Evolutionary conservation across 2,329 filamentous ascomycete species (phyloP).

Genomic region (Trichoderma sp.): DNA sequence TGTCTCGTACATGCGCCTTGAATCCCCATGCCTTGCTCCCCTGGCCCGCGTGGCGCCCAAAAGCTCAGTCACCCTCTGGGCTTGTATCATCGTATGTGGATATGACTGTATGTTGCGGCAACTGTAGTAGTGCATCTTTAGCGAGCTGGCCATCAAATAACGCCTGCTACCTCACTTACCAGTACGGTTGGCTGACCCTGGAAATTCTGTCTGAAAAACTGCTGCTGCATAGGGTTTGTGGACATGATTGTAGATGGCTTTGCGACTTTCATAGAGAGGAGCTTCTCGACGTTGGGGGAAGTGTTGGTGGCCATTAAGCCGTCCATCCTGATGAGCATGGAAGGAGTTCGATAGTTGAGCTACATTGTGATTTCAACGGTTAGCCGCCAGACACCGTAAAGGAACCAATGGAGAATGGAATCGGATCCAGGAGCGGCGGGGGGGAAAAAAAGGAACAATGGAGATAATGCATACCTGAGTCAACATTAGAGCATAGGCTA

Average conservation of each 20-base stretch:
- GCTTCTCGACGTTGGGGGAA: slow-evolving; percentile 47
- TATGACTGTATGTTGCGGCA: slow-evolving; percentile 26
- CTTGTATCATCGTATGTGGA: slow-evolving; percentile 23
- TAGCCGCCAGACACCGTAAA: background rate
- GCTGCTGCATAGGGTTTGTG: slow-evolving; percentile 43
- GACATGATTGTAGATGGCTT: background rate
- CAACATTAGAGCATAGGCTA: slow-evolving; percentile 60
- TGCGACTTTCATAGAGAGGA: slow-evolving; percentile 43
- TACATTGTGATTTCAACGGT: slow-evolving; percentile 32
- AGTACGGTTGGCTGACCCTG: slow-evolving; percentile 48
- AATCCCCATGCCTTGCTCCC: background rate
- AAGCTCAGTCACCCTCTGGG: slow-evolving; percentile 1
- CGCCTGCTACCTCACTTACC: slow-evolving; percentile 43
- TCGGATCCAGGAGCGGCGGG: background rate
- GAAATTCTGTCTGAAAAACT: slow-evolving; percentile 44
- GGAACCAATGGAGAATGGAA: background rate
- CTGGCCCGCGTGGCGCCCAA: background rate
- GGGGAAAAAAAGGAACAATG: background rate
- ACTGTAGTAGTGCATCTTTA: slow-evolving; percentile 41
- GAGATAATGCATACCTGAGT: slow-evolving; percentile 47
- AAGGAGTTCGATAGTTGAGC: slow-evolving; percentile 61
- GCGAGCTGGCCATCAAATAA: slow-evolving; percentile 43
- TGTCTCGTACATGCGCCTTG: background rate
- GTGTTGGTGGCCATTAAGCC: slow-evolving; percentile 45
- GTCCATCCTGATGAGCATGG: slow-evolving; percentile 62